Evolutionary conservation across 495 filamentous ascomycete genomes (phyloP).

Genomic region (Cenococcum geophilum): DNA sequence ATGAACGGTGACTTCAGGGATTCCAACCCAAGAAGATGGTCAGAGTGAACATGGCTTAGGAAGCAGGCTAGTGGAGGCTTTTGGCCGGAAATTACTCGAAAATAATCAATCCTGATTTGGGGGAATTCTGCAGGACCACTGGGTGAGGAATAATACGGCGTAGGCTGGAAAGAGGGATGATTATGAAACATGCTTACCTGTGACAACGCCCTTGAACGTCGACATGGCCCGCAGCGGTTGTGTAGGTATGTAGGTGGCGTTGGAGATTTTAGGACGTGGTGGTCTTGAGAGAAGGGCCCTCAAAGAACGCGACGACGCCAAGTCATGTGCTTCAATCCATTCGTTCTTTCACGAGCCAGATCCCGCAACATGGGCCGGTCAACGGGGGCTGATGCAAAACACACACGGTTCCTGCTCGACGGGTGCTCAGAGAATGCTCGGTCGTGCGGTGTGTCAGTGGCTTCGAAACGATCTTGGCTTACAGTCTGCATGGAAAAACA

Average conservation of each 20-base stretch:
- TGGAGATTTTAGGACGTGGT: no score
- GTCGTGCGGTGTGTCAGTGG: not conserved
- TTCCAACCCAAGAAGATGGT: conserved; percentile 82
- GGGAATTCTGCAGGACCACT: conserved; percentile 54
- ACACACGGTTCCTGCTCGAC: not conserved
- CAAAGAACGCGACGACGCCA: not conserved
- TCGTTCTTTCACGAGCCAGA: not conserved
- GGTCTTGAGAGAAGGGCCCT: no score
- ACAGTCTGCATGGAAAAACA: no score
- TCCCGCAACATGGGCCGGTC: not conserved
- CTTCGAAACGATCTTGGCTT: not conserved
- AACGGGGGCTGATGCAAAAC: not conserved
- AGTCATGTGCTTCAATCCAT: not conserved
- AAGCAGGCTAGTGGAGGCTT: conserved; percentile 76
- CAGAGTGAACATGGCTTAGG: conserved; percentile 87
- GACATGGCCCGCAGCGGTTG: conserved; percentile 51
- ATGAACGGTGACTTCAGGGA: conserved; percentile 69
- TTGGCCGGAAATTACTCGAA: conserved; percentile 52
- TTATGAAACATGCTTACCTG: conserved; percentile 40
- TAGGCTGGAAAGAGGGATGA: not conserved
- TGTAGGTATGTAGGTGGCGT: no score
- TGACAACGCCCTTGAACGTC: conserved; percentile 69
- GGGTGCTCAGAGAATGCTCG: not conserved
- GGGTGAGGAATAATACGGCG: not conserved
- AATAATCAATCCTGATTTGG: conserved; percentile 76